Evolutionary conservation across 2,329 filamentous ascomycete species (phyloP), one percentile per base, ranked within the genome.

Genomic region (Salinomyces thailandicus): DNA sequence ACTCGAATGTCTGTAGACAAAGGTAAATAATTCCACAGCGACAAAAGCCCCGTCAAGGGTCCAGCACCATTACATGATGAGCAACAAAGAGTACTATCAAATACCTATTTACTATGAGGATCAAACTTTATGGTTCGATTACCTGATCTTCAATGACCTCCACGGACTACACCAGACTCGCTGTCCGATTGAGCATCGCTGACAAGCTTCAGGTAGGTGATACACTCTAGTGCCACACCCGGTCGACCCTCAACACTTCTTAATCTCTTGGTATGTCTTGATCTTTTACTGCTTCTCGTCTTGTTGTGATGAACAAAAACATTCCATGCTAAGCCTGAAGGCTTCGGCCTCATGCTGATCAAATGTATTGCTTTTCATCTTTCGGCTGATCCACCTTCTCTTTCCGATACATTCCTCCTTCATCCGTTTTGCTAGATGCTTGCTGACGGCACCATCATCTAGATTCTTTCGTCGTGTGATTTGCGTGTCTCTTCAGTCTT

Each of bases 241-340:
- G n/a, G n/a, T n/a, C n/a, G n/a, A 36, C 12, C 24, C 38, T 53
- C 55, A 58, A 12, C 12, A 6, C 15, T 24, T 12, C 11, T 16
- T 29, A 18, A 13, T 17, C 5, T 31, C 31, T 18, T 33, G 38
- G 52, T 54, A 48, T 49, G 52, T 52, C 46, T 40, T 42, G 34
- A 46, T 43, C 39, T 37, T 40, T 47, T 31, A 37, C 18, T 36
- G 20, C 26, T 30, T 35, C 22, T 35, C 18, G 28, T 31, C 49
- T 55, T 62, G 62, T 18, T 64, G 64, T 82, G 79, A 84, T 84
- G 77, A 73, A 68, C 62, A 58, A 56, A 67, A 66, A 72, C 64
- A 77, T 78, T 81, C 77, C 75, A 81, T 83, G 79, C 79, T 83
- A 82, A 82, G 75, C 65, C 80, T 69, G 78, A 84, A 76, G 68